Evolutionary conservation across 78 protist species (phyloP), one percentile per base, ranked within the genome.

Genomic region (Dictyostelium brefeldianum): DNA sequence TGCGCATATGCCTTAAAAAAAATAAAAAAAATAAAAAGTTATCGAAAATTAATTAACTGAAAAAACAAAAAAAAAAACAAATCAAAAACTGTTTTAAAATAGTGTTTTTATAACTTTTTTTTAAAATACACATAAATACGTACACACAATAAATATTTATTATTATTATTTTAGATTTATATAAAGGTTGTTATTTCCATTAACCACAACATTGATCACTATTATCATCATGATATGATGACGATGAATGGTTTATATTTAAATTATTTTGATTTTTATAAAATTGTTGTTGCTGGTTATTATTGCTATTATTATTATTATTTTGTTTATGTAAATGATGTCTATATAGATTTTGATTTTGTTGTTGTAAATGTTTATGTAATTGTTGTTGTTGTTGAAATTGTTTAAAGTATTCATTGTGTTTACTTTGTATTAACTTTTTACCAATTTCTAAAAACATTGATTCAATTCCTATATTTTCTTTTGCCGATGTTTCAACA

Each of bases 381-480:
- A 64, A 51, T 81, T 43, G 54, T 20, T 81, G 73, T 48, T 81
- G 75, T n/a, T 48, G 70, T 46, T 47, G 53, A 22, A 80, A 54
- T 47, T 73, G 59, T 73, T 73, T 36, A n/a, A 46, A 29, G 4
- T 73, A 73, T 73, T 73, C 56, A n/a, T n/a, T 73, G 17, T 71
- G 74, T 25, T 84, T 78, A 46, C 51, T 29, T 29, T 15, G 22
- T 20, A 87, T 25, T 77, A 87, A n/a, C 50, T 64, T 56, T 51
- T 59, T 87, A 4, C 83, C 83, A 48, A 87, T 77, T 46, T 87
- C 84, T 36, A 87, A 65, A 87, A 87, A 87, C 93, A 87, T 87
- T 43, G 18, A 20, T 14, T 87, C 93, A n/a, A 87, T 69, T 18
- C 78, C 78, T 17, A 51, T 69, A 47, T 65, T 65, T 10, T 59